Percentiles rank a stretch among this genome's conserved stretches.
These are phyloP conservation scores for Jatropha podagrica DNA, from an alignment of 441 rosid genomes.

Conservation along the genomic window DNA sequence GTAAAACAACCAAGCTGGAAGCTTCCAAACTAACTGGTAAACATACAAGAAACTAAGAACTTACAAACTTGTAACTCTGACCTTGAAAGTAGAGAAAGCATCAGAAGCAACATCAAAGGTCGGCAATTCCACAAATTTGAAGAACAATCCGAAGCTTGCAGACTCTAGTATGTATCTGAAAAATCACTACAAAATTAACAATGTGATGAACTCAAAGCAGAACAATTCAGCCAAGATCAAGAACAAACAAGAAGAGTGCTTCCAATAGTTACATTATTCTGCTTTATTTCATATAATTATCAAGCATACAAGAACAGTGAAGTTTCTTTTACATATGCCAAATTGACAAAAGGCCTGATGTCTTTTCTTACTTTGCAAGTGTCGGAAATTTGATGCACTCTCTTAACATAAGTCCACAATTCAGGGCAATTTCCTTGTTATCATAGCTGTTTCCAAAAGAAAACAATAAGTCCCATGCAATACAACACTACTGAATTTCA, in stretches of 20 bases:
- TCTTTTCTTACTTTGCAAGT: conserved; percentile 95
- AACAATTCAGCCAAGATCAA: background rate
- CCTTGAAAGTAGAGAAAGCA: conserved; percentile 98
- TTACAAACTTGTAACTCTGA: conserved; percentile 37
- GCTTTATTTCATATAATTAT: background rate
- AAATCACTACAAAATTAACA: conserved; percentile 54
- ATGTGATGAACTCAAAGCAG: conserved; percentile 24
- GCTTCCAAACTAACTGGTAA: conserved; percentile 18
- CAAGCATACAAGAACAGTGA: background rate
- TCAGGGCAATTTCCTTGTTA: conserved; percentile 89
- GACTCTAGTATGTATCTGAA: conserved; percentile 92
- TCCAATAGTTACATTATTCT: background rate
- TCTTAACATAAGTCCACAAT: conserved; percentile 88
- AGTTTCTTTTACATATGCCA: background rate
- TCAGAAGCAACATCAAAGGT: conserved; percentile 95
- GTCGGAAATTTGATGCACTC: conserved; percentile 91
- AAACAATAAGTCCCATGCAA: conserved; percentile 16
- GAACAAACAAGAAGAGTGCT: background rate
- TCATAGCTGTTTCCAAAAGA: conserved; percentile 70
- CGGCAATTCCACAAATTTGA: conserved; percentile 95
- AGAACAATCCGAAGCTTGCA: conserved; percentile 87
- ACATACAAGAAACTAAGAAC: conserved; percentile 16
- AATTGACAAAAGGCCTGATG: conserved; percentile 23
- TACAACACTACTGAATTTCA: background rate
- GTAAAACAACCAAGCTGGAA: conserved; percentile 15